A percentile compares a stretch with the other conserved stretches of the same genome.
These are phyloP conservation scores for Pichia terricola DNA, from an alignment of 1,139 yeast species.

Conservation along the genomic window DNA sequence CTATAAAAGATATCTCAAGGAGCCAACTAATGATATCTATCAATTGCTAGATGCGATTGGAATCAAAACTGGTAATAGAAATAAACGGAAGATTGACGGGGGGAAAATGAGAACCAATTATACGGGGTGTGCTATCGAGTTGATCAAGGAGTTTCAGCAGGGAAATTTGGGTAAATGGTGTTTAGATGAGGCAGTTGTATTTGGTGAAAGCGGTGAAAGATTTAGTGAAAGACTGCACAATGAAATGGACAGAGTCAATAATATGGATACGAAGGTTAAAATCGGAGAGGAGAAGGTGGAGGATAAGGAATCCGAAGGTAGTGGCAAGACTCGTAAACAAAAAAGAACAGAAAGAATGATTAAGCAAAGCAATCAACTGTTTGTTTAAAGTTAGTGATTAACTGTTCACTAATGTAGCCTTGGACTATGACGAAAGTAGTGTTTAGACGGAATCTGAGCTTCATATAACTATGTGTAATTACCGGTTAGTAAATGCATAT, in stretches of 20 bases:
- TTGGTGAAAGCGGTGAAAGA: slow-evolving; percentile 14
- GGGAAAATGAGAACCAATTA: slow-evolving; percentile 25
- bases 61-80: slow-evolving; percentile 27
- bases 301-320: neutral
- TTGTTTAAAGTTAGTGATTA: neutral
- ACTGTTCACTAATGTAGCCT: no score
- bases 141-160: slow-evolving; percentile 60
- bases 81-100: slow-evolving; percentile 25
- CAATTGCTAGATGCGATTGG: slow-evolving; percentile 52
- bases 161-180: slow-evolving; percentile 37
- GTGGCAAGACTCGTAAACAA: neutral
- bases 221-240: slow-evolving; percentile 11
- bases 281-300: slow-evolving; percentile 1
- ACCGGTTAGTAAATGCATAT: no score
- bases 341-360: neutral
- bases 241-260: slow-evolving; percentile 22
- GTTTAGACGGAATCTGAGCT: no score
- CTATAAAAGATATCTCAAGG: slow-evolving; percentile 38
- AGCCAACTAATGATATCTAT: slow-evolving; percentile 70
- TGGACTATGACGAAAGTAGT: no score
- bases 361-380: slow-evolving; percentile 6
- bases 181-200: slow-evolving; percentile 27
- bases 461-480: no score
- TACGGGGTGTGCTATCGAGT: slow-evolving; percentile 50
- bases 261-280: slow-evolving; percentile 18